Base-by-base conservation (phyloP, 306 rosid species). In the Cicer yamashitae region DNA sequence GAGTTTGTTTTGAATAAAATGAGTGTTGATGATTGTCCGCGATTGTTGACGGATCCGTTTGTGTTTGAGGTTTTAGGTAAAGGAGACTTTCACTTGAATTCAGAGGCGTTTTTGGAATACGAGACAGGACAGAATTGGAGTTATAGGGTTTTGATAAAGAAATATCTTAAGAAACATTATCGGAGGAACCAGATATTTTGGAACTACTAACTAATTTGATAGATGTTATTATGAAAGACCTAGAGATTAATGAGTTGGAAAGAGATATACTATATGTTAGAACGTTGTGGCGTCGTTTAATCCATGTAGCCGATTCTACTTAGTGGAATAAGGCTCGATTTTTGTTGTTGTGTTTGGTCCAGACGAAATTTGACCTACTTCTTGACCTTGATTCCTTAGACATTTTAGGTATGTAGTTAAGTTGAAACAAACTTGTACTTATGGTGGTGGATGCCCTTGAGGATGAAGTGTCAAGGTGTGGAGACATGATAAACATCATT, bases 61-160 rank as follows among this genome's bases (percentile, higher is more conserved):
- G 94, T 90, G 82, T 94, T 89, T 80, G 96, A 91, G 81, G 98
- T 81, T 67, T 74, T 94, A 77, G 98, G 98, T 15, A 94, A 94
- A 86, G 98, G 98, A 4, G 96, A 87, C 61, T 94, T 90, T 73
- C 97, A 94, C 74, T 66, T 80, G 82, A 88, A 86, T 81, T 76
- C 97, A 4, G 97, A 94, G 83, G 91, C 92, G 34, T 91, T 88
- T 85, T 71, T 86, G 75, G 96, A 91, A 83, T 87, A 76, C 68
- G 80, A 80, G 77, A 71, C 46, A 67, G 86, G 67, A n/a, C 73
- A 73, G 77, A 71, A 77, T 38, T 94, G 91, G 96, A 90, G 84
- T 75, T 91, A 90, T 75, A 74, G 79, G 82, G 76, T 41, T 82
- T 80, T 91, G 12, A 69, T 90, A 71, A 76, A 74, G 43, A 77